Conservation (phyloP, 345 rosid species). For the Lepidium africanum region DNA sequence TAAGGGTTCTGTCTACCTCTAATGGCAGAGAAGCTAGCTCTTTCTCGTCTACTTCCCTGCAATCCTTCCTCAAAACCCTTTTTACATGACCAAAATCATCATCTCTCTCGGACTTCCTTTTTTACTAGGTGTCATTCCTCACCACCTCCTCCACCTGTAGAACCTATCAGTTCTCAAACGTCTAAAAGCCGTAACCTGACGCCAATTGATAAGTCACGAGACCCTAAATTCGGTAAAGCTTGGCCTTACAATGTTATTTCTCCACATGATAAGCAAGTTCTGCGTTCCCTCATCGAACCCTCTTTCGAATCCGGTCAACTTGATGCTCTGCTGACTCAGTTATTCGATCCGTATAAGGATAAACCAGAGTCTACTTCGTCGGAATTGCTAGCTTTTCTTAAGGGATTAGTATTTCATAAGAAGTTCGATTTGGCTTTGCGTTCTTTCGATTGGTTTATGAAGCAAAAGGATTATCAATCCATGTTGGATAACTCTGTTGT, state of each 20-base stretch:
- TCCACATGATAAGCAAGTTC: conserved; percentile 51
- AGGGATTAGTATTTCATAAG: conserved; percentile 70
- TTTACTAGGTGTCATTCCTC: conserved; percentile 12
- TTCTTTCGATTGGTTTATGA: conserved; percentile 75
- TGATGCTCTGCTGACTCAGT: conserved; percentile 30
- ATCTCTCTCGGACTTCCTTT: conserved; percentile 12
- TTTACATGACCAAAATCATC: conserved; percentile 29
- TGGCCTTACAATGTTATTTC: conserved; percentile 72
- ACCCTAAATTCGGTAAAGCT: conserved; percentile 67
- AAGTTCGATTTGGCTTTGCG: conserved; percentile 53
- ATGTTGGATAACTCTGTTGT: conserved; percentile 50
- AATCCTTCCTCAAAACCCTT: conserved; percentile 48
- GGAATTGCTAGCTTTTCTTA: conserved; percentile 60
- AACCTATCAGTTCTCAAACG: conserved; percentile 23
- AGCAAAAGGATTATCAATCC: conserved; percentile 30
- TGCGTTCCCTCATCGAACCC: conserved; percentile 45
- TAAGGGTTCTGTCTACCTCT: neutral
- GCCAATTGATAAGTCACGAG: conserved; percentile 56
- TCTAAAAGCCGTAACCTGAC: conserved; percentile 36
- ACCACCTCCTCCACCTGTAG: conserved; percentile 26
- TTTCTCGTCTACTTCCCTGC: conserved; percentile 62
- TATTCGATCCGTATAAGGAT: conserved; percentile 31
- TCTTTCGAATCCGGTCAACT: conserved; percentile 43
- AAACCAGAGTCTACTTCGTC: conserved; percentile 30
- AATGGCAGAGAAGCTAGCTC: conserved; percentile 75